phyloP scores from a whole-genome alignment of 1,284 basidiomycete genomes.

The Farysia itapuensis region DNA sequence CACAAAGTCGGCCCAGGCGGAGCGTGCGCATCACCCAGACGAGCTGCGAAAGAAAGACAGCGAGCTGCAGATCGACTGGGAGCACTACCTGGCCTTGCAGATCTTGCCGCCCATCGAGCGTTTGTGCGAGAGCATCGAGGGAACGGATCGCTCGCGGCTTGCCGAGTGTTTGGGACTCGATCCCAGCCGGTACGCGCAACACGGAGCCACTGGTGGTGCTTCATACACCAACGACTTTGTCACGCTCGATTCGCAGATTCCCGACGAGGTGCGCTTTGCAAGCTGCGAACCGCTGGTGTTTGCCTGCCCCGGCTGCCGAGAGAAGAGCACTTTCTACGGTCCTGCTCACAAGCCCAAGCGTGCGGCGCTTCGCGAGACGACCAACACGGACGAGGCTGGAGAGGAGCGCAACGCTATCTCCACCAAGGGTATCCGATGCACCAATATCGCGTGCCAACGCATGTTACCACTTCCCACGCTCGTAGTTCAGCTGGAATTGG shows the following conservation, averaged over 20 bases:
- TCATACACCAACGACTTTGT: slow-evolving; percentile 64
- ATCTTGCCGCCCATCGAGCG: slow-evolving; percentile 92
- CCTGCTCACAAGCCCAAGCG: slow-evolving; percentile 2
- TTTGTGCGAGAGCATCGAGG: slow-evolving; percentile 92
- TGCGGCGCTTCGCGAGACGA: slow-evolving; percentile 5
- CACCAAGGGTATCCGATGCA: slow-evolving; percentile 33
- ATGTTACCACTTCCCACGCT: slow-evolving; percentile 20
- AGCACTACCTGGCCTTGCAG: slow-evolving; percentile 88
- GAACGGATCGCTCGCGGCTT: slow-evolving; percentile 84
- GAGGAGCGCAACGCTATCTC: slow-evolving; percentile 17
- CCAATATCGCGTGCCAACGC: slow-evolving; percentile 12
- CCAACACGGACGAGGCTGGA: slow-evolving; percentile 1
- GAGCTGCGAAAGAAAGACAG: slow-evolving; percentile 70
- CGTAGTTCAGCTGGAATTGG: slow-evolving; percentile 75
- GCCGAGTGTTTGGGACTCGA: slow-evolving; percentile 95
- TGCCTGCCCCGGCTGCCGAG: slow-evolving; percentile 40
- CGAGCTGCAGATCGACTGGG: slow-evolving; percentile 64
- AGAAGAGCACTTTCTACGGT: slow-evolving; percentile 22
- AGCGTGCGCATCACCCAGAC: slow-evolving; percentile 89
- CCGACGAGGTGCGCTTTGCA: slow-evolving; percentile 76
- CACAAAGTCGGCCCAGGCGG: slow-evolving; percentile 79
- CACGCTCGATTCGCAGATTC: slow-evolving; percentile 84
- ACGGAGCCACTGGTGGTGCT: slow-evolving; percentile 24
- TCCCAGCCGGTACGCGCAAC: slow-evolving; percentile 70
- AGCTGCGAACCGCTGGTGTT: slow-evolving; percentile 41